Evolutionary conservation across 1,139 yeast species (phyloP), one percentile per base, ranked within the genome.

Genomic region (Yamadazyma pseudoaaseri): DNA sequence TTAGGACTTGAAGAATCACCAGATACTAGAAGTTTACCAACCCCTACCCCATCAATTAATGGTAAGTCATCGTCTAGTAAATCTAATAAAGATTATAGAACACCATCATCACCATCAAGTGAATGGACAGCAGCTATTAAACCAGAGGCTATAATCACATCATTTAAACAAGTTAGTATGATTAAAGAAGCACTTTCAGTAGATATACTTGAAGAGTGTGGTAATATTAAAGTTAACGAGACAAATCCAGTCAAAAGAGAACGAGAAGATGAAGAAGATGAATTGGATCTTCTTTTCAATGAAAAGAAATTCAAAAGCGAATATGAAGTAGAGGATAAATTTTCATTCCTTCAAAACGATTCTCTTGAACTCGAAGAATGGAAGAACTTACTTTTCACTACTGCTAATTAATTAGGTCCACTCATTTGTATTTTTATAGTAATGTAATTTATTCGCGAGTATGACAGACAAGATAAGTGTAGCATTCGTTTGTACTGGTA

Each of bases 401-500:
- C 27, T 11, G 13, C n/a, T 10, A 10, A 11, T 22, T 18, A 17
- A 24, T 30, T 24, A 11, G 16, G 6, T 30, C 18, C 24, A 11
- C 10, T 20, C 30, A 20, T 18, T 20, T 30, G 20, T 24, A 24
- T 27, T 18, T 27, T 13, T 27, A 27, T 30, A n/a, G n/a, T n/a
- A n/a, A n/a, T n/a, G n/a, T n/a, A n/a, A n/a, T n/a, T n/a, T n/a
- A 16, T 26, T 26, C 28, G 28, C 28, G 20, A 26, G n/a, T n/a
- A n/a, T n/a, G n/a, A n/a, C n/a, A n/a, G n/a, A n/a, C n/a, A n/a
- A n/a, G n/a, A n/a, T n/a, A n/a, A n/a, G n/a, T n/a, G n/a, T 87
- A 23, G 95, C 95, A 0, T 90, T 90, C 55, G 94, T 89, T 2
- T 90, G 97, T 54, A 68, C 89, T 14, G 97, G 97, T 3, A 90